Evolutionary conservation across 441 rosid species (phyloP).

Genomic region (Corymbia citriodora): DNA sequence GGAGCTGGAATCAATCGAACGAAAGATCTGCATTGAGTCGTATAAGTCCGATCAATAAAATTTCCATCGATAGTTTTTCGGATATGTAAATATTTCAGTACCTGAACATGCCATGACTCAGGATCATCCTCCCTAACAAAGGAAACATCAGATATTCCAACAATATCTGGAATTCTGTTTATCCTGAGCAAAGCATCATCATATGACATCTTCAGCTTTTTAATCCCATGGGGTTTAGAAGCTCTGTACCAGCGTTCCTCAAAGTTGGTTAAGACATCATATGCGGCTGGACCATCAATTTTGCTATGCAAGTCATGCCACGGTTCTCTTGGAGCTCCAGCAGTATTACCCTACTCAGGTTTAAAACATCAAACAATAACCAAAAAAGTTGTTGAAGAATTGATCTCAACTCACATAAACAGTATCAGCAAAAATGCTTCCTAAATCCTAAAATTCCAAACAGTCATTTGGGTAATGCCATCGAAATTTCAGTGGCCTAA

Average conservation of each 20-base stretch:
- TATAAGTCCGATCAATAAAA: background rate
- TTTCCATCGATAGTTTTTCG: background rate
- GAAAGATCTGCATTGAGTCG: conserved; percentile 58
- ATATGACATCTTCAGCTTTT: conserved; percentile 43
- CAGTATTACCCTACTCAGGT: conserved; percentile 40
- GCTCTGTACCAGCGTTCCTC: conserved; percentile 94
- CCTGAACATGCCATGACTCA: conserved; percentile 98
- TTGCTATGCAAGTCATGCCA: conserved; percentile 95
- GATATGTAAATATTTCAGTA: conserved; percentile 12
- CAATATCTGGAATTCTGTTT: conserved; percentile 77
- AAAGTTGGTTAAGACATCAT: conserved; percentile 84
- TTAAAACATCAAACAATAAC: conserved; percentile 1
- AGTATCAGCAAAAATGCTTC: background rate
- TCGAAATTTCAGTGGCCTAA: background rate
- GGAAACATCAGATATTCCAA: conserved; percentile 63
- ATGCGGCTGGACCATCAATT: conserved; percentile 98
- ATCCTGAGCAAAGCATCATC: conserved; percentile 87
- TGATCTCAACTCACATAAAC: background rate
- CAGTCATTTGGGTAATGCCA: background rate
- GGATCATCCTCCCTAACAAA: conserved; percentile 35
- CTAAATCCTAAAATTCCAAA: background rate
- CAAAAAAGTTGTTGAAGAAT: background rate
- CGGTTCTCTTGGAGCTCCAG: conserved; percentile 86
- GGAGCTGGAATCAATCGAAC: conserved; percentile 94
- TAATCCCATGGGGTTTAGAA: conserved; percentile 70